These are phyloP conservation scores for Hanseniaspora vineae DNA, from an alignment of 805 yeast species.

Conservation along the genomic window DNA sequence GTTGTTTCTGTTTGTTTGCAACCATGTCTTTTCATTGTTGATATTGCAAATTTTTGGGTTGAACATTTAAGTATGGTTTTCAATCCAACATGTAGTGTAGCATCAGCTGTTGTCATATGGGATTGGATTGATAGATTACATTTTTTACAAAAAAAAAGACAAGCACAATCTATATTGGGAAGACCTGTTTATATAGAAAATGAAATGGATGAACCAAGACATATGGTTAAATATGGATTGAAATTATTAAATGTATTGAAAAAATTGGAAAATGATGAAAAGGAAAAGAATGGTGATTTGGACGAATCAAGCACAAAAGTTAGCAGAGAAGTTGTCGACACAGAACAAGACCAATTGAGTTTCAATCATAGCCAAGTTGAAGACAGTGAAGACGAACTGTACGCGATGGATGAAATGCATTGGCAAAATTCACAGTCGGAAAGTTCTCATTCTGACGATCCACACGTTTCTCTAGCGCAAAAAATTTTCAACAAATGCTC, in stretches of 20 bases:
- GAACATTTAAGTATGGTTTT: constrained; percentile 60
- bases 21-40: constrained; percentile 62
- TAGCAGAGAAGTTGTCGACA: too few species aligned
- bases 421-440: too few species aligned
- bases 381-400: too few species aligned
- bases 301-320: too few species aligned
- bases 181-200: constrained; percentile 65
- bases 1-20: constrained; percentile 44
- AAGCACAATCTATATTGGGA: constrained; percentile 63
- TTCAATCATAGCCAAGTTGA: too few species aligned
- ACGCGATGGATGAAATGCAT: too few species aligned
- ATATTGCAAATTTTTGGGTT: constrained; percentile 65
- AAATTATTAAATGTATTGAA: constrained; percentile 17
- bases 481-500: background rate
- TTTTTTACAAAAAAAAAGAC: constrained; percentile 42
- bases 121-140: constrained; percentile 69
- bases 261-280: constrained; percentile 6
- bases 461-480: background rate
- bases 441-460: too few species aligned
- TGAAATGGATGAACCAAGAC: constrained; percentile 13
- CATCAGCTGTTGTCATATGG: constrained; percentile 68
- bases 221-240: constrained; percentile 19
- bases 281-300: constrained; percentile 3
- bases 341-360: too few species aligned
- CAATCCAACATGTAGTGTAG: constrained; percentile 56